These are phyloP conservation scores for Neoboletus subvelutipes DNA, from an alignment of 768 basidiomycete species.

Conservation along the genomic window DNA sequence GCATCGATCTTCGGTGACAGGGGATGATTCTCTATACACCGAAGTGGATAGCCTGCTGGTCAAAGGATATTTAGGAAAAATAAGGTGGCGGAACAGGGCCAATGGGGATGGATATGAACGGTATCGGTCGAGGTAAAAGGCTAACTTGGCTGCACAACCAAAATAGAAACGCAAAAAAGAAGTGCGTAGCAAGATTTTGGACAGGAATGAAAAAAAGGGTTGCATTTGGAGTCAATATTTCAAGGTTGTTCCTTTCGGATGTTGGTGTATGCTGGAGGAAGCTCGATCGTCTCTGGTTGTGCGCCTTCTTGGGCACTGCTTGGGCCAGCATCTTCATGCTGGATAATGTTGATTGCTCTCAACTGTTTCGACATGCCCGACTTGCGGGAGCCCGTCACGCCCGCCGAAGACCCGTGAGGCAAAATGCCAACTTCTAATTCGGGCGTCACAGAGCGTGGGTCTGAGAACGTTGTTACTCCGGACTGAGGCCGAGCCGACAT, in stretches of 20 bases:
- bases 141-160: neutral
- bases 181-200: neutral
- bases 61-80: neutral
- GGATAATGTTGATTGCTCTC: constrained; percentile 76
- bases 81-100: neutral
- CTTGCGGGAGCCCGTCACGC: constrained; percentile 33
- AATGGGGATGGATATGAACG: constrained; percentile 2
- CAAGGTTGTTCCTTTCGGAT: constrained; percentile 31
- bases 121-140: constrained; percentile 2
- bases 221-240: neutral
- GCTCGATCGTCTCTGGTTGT: constrained; percentile 72
- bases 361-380: constrained; percentile 47
- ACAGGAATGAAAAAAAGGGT: neutral
- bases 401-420: constrained; percentile 20
- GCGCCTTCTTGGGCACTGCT: constrained; percentile 32
- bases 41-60: neutral
- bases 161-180: neutral
- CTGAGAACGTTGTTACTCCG: constrained; percentile 29
- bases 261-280: constrained; percentile 81
- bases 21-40: constrained; percentile 6
- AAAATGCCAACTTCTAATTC: constrained; percentile 32
- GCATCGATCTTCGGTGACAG: neutral
- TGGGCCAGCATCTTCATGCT: constrained; percentile 80
- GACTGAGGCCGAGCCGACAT: constrained; percentile 29
- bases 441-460: constrained; percentile 47